phyloP scores from a whole-genome alignment of 1,139 yeast species.

The Komagataea norvegica region DNA sequence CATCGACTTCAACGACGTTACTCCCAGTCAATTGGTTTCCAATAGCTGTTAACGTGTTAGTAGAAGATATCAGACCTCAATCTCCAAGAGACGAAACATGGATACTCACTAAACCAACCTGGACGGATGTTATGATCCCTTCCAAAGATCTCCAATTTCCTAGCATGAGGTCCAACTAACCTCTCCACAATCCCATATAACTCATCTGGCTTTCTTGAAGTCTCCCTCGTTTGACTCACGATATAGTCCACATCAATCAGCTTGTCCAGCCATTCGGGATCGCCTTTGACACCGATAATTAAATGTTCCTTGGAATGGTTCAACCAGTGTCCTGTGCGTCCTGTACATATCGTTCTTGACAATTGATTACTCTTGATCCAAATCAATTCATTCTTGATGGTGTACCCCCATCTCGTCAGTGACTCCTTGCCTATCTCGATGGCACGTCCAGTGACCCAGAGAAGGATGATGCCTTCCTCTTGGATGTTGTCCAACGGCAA shows the following conservation, averaged over 20 bases:
- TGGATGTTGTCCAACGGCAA: constrained; percentile 68
- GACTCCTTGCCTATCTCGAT: constrained; percentile 83
- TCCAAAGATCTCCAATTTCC: constrained; percentile 87
- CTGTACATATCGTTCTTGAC: constrained; percentile 85
- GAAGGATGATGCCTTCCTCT: constrained; percentile 72
- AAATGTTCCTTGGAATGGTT: constrained; percentile 93
- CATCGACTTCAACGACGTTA: constrained; percentile 54
- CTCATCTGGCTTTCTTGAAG: constrained; percentile 89
- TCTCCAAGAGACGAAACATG: no score
- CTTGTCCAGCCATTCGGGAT: constrained; percentile 66
- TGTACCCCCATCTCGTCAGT: constrained; percentile 76
- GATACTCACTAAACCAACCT: constrained; percentile 67
- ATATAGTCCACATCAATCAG: constrained; percentile 70
- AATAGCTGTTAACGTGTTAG: no score
- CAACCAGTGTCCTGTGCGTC: constrained; percentile 95
- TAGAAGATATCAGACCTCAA: no score
- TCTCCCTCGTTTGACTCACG: constrained; percentile 81
- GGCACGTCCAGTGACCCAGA: constrained; percentile 96
- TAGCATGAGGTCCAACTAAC: constrained; percentile 65
- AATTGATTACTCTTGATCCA: constrained; percentile 92
- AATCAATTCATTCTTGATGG: constrained; percentile 68
- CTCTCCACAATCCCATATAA: constrained; percentile 80
- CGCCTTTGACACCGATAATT: constrained; percentile 78
- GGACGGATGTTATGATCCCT: constrained; percentile 79
- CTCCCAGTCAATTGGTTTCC: constrained; percentile 76